Conservation (phyloP, 371 early-diverging fungal genomes). For the Rhizopus microsporus region DNA sequence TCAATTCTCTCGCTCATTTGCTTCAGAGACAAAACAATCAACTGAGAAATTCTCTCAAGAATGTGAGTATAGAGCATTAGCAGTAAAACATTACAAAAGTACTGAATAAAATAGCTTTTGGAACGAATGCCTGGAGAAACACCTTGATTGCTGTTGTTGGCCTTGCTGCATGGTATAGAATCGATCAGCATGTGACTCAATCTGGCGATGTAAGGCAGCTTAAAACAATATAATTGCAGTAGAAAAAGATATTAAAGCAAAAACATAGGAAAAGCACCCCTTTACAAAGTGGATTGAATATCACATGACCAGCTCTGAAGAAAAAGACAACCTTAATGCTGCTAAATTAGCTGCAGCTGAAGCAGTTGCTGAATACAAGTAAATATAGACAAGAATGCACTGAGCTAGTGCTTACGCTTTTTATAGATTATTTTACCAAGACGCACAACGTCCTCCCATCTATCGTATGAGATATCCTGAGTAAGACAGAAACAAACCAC, state of each 20-base stretch:
- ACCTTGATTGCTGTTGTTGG: constrained; percentile 38
- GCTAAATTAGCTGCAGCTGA: constrained; percentile 32
- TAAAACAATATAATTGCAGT: not conserved
- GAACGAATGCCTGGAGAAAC: constrained; percentile 47
- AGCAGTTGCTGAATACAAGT: constrained; percentile 48
- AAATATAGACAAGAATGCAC: constrained; percentile 5
- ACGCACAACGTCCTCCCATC: constrained; percentile 50
- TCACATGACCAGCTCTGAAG: constrained; percentile 37
- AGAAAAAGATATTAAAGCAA: not conserved
- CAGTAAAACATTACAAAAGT: constrained; percentile 2
- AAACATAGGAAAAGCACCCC: constrained; percentile 44
- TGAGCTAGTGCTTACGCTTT: not conserved
- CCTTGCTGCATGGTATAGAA: constrained; percentile 43
- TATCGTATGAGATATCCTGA: constrained; percentile 53
- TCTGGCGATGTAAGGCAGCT: constrained; percentile 29
- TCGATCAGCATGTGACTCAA: constrained; percentile 34
- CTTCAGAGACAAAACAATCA: constrained; percentile 24
- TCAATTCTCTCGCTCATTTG: constrained; percentile 24
- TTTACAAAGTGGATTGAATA: constrained; percentile 50
- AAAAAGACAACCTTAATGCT: constrained; percentile 34
- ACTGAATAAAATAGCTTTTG: constrained; percentile 30
- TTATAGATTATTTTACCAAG: constrained; percentile 42
- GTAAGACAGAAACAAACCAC: constrained; percentile 26
- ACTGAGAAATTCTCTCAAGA: constrained; percentile 26
- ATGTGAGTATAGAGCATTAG: constrained; percentile 8